Conservation (phyloP, 192 early-diverging fungal species). For the Coemansia asiatica region DNA sequence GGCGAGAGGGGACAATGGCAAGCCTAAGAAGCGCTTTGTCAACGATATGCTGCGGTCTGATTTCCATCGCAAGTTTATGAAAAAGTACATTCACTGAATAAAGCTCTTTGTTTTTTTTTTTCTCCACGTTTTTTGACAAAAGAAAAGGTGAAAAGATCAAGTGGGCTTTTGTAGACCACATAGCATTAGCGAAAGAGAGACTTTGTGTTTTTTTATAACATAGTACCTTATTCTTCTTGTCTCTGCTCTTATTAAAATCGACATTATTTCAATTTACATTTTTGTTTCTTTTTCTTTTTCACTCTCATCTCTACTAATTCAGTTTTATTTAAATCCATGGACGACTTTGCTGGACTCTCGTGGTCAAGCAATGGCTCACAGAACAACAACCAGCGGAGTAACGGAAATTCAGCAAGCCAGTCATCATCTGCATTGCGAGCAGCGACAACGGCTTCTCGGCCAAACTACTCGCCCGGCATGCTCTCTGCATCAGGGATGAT, state of each 20-base stretch:
- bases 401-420: background rate
- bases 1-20: constrained; percentile 80
- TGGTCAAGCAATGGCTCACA: constrained; percentile 19
- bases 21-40: constrained; percentile 91
- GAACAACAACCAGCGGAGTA: background rate
- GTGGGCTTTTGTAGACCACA: background rate
- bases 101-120: background rate
- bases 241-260: no score
- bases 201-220: no score
- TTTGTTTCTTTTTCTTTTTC: constrained; percentile 1
- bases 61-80: constrained; percentile 96
- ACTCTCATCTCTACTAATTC: background rate
- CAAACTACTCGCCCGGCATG: constrained; percentile 45
- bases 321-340: constrained; percentile 26
- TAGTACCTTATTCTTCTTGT: no score
- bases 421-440: constrained; percentile 9
- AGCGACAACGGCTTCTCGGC: background rate
- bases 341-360: constrained; percentile 32
- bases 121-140: background rate
- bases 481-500: background rate
- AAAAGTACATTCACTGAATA: constrained; percentile 75
- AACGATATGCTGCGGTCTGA: constrained; percentile 96
- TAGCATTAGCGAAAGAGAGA: no score
- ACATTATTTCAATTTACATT: background rate
- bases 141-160: background rate